Conservation (phyloP, 2,329 filamentous ascomycete genomes). For the Anthostomella pinea region DNA sequence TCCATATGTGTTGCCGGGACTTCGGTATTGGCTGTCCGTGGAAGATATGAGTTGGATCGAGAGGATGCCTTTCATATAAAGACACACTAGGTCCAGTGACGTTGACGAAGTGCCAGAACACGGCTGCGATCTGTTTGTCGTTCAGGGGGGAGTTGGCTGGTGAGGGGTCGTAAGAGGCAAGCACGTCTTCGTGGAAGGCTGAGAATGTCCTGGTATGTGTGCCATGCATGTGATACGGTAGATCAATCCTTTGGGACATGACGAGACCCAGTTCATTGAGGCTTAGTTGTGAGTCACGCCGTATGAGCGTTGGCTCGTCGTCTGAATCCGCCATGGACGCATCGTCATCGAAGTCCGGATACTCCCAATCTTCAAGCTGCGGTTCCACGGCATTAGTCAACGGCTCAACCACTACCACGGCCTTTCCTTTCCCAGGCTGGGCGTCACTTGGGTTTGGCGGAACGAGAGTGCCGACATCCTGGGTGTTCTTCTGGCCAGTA, state of each 20-base stretch:
- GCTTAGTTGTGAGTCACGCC: constrained; percentile 34
- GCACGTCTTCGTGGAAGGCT: constrained; percentile 44
- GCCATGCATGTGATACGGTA: constrained; percentile 40
- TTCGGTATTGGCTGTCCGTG: constrained; percentile 58
- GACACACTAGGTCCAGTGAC: constrained; percentile 85
- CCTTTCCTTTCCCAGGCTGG: constrained; percentile 19
- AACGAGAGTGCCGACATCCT: constrained; percentile 11
- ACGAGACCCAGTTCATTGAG: constrained; percentile 41
- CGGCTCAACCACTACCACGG: constrained; percentile 14
- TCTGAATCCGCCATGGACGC: constrained; percentile 61
- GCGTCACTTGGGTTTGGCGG: constrained; percentile 11
- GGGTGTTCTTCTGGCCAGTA: constrained; percentile 10
- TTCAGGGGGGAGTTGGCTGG: constrained; percentile 69
- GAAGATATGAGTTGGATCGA: constrained; percentile 67
- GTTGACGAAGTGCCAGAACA: constrained; percentile 90
- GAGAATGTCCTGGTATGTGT: constrained; percentile 50
- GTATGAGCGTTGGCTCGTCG: constrained; percentile 49
- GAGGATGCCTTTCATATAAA: constrained; percentile 78
- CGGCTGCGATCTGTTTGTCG: constrained; percentile 73
- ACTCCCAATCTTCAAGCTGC: constrained; percentile 34
- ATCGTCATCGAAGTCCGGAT: constrained; percentile 57
- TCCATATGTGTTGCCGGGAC: constrained; percentile 64
- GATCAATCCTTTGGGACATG: constrained; percentile 35
- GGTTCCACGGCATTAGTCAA: constrained; percentile 4
- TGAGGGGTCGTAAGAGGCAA: constrained; percentile 66